phyloP scores from a whole-genome alignment of 345 rosid species.

The Limnanthes douglasii region DNA sequence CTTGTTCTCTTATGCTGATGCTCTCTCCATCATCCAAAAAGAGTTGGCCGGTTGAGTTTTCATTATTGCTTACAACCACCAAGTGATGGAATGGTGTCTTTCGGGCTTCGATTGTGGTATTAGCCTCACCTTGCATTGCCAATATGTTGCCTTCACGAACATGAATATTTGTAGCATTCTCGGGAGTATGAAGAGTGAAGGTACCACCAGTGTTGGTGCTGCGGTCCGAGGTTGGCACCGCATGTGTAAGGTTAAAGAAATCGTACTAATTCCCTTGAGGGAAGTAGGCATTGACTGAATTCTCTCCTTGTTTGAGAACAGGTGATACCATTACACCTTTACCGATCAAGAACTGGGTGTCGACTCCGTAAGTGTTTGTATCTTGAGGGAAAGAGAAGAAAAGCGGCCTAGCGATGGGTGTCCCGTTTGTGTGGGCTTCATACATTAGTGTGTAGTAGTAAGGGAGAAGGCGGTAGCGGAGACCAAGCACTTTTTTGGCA shows the following conservation, averaged over 20 bases:
- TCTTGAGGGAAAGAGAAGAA: conserved; percentile 64
- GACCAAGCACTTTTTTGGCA: conserved; percentile 51
- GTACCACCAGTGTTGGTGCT: conserved; percentile 17
- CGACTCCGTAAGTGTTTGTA: conserved; percentile 27
- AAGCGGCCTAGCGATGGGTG: conserved; percentile 64
- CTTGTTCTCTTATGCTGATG: conserved; percentile 34
- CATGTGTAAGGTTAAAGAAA: conserved; percentile 40
- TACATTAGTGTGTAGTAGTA: conserved; percentile 55
- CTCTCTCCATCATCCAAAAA: conserved; percentile 57
- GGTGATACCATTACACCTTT: conserved; percentile 53
- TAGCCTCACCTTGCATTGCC: conserved; percentile 58
- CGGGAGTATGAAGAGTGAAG: conserved; percentile 31
- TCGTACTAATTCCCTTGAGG: conserved; percentile 61
- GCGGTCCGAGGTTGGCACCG: too few relatives aligned
- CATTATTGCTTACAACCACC: conserved; percentile 24
- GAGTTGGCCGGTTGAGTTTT: conserved; percentile 32
- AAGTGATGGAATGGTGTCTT: conserved; percentile 31
- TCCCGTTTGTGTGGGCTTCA: conserved; percentile 37
- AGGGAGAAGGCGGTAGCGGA: conserved; percentile 56
- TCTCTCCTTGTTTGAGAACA: conserved; percentile 18
- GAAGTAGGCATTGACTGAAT: conserved; percentile 36
- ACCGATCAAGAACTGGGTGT: conserved; percentile 41
- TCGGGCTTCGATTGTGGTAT: conserved; percentile 43
- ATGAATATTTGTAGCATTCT: conserved; percentile 45
- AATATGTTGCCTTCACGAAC: conserved; percentile 36